phyloP scores from a whole-genome alignment of 306 rosid genomes.

The Cucurbita argyrosperma region DNA sequence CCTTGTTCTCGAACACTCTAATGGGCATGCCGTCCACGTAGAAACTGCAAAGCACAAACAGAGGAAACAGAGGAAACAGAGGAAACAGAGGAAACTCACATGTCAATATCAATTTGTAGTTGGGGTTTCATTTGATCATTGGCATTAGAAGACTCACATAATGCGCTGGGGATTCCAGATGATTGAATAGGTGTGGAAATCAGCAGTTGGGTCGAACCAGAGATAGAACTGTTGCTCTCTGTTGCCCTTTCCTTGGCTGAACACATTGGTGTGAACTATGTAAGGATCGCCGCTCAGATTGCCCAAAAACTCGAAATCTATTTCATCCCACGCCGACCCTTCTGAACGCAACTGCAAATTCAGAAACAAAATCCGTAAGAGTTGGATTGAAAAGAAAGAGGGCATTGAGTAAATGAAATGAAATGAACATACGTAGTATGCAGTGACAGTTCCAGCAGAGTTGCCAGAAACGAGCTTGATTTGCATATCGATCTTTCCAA shows the following conservation, averaged over 20 bases:
- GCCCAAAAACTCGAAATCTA: constrained; percentile 61
- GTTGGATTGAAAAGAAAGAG: not conserved
- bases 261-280: constrained; percentile 53
- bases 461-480: constrained; percentile 21
- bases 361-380: not conserved
- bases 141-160: constrained; percentile 9
- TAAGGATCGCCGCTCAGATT: constrained; percentile 63
- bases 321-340: constrained; percentile 60
- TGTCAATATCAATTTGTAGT: no score
- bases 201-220: constrained; percentile 72
- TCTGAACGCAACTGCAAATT: constrained; percentile 39
- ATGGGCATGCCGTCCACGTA: constrained; percentile 53
- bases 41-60: constrained; percentile 2
- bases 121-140: no score
- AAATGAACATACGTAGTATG: constrained; percentile 13
- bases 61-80: no score
- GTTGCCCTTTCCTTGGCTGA: constrained; percentile 55
- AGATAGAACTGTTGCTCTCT: constrained; percentile 66
- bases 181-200: constrained; percentile 57
- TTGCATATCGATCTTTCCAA: constrained; percentile 23
- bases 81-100: no score
- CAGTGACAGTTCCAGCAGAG: constrained; percentile 2
- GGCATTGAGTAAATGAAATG: not conserved
- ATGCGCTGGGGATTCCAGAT: constrained; percentile 22
- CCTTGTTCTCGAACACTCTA: constrained; percentile 55